Percentiles rank a stretch among this genome's conserved stretches.
Conservation (phyloP, 1,139 yeast species). For the Suhomyces wounanorum region DNA sequence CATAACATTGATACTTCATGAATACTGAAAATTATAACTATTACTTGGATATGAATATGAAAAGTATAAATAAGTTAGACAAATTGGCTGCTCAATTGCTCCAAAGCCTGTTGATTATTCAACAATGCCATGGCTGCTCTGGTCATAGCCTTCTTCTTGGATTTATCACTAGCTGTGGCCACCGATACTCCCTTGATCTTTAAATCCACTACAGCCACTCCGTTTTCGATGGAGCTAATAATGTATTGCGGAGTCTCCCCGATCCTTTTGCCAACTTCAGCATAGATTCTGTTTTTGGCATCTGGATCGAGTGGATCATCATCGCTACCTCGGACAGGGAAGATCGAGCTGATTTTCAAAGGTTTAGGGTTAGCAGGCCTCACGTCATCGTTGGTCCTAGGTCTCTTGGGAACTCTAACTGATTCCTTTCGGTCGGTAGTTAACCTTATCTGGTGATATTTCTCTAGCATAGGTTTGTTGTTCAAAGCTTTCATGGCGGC, state of each 20-base stretch:
- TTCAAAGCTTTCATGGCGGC: slow-evolving; percentile 73
- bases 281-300: slow-evolving; percentile 48
- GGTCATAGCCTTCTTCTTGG: slow-evolving; percentile 47
- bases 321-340: slow-evolving; percentile 34
- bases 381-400: slow-evolving; percentile 10
- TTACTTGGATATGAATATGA: background rate
- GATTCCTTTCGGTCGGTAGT: slow-evolving; percentile 58
- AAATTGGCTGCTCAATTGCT: slow-evolving; percentile 16
- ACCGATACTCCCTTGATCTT: slow-evolving; percentile 37
- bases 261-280: slow-evolving; percentile 40
- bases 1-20: too few relatives aligned
- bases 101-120: slow-evolving; percentile 33
- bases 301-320: slow-evolving; percentile 32
- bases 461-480: slow-evolving; percentile 62
- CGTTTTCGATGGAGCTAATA: slow-evolving; percentile 31
- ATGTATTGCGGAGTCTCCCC: slow-evolving; percentile 46
- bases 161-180: slow-evolving; percentile 42
- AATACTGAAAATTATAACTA: background rate
- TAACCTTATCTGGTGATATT: slow-evolving; percentile 61
- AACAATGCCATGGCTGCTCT: slow-evolving; percentile 51
- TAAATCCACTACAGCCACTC: slow-evolving; percentile 38
- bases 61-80: background rate
- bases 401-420: slow-evolving; percentile 19
- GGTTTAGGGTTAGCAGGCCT: slow-evolving; percentile 2
- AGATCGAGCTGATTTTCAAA: slow-evolving; percentile 12